phyloP scores from a whole-genome alignment of 2,329 filamentous ascomycete species.

The Colletotrichum viniferum region DNA sequence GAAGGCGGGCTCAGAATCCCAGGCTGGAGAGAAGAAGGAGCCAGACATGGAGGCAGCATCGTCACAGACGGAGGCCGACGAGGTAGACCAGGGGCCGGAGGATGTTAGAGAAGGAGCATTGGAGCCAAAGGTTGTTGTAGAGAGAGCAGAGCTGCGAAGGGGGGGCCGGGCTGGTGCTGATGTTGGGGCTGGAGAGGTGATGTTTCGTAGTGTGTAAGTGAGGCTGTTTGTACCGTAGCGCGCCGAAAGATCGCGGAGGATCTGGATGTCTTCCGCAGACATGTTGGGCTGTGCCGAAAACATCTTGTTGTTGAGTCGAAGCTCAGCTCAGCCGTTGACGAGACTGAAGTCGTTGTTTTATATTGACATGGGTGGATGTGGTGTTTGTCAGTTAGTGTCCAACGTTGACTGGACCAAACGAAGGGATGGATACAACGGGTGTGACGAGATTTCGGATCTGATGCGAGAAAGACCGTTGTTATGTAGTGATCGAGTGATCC shows the following conservation, averaged over 20 bases:
- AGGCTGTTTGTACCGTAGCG: conserved; percentile 8
- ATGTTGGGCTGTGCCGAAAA: not conserved
- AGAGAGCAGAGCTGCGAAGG: conserved; percentile 37
- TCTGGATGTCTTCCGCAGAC: conserved; percentile 1
- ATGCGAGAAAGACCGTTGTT: not conserved
- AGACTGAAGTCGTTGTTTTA: not conserved
- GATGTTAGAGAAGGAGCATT: conserved; percentile 40
- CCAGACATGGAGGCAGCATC: conserved; percentile 42
- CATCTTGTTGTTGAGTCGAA: not conserved
- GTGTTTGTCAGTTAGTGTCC: not conserved
- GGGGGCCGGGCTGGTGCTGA: not conserved
- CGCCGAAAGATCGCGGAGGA: not conserved
- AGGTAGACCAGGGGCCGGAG: conserved; percentile 40
- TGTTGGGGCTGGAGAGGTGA: not conserved
- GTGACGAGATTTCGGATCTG: not conserved
- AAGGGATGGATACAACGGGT: not conserved
- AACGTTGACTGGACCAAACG: not conserved
- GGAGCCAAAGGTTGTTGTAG: conserved; percentile 46
- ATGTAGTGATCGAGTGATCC: not conserved
- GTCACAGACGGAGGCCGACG: conserved; percentile 42
- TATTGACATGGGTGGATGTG: not conserved
- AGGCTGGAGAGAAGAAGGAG: conserved; percentile 29
- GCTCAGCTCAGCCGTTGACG: not conserved
- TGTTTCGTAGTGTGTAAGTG: not conserved
- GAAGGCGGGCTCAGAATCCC: conserved; percentile 37